Conservation (phyloP, 441 rosid genomes). For the Eruca vesicaria region DNA sequence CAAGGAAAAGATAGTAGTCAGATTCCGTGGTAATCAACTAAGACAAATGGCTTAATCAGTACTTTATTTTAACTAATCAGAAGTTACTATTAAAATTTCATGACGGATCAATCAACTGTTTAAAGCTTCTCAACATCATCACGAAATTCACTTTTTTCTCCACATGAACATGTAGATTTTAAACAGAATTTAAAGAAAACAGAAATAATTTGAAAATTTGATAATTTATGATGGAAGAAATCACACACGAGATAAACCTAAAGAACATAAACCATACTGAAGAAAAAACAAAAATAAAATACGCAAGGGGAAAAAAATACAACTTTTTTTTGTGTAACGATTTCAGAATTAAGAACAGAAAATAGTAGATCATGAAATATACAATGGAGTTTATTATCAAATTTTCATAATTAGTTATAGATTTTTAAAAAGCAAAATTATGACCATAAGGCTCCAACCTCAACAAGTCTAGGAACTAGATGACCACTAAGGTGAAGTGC, state of each 20-base stretch:
- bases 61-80: not conserved
- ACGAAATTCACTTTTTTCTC: not conserved
- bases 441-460: slow-evolving; percentile 68
- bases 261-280: not conserved
- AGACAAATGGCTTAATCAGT: no score
- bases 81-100: not conserved
- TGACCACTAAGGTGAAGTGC: slow-evolving; percentile 85
- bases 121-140: not conserved
- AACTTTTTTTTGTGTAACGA: not conserved
- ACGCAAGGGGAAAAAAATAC: not conserved
- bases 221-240: slow-evolving; percentile 7
- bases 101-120: not conserved
- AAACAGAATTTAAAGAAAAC: not conserved
- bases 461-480: slow-evolving; percentile 78
- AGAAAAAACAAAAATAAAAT: not conserved
- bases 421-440: slow-evolving; percentile 1
- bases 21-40: slow-evolving; percentile 31
- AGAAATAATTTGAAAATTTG: not conserved
- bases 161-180: not conserved
- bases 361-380: not conserved
- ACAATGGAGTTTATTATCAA: slow-evolving; percentile 16
- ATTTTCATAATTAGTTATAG: not conserved
- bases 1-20: slow-evolving; percentile 15
- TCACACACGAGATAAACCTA: slow-evolving; percentile 6
- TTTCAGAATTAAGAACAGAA: not conserved